Conservation (phyloP, 352 stramenopile genomes). For the Globisporangium nodosum region DNA sequence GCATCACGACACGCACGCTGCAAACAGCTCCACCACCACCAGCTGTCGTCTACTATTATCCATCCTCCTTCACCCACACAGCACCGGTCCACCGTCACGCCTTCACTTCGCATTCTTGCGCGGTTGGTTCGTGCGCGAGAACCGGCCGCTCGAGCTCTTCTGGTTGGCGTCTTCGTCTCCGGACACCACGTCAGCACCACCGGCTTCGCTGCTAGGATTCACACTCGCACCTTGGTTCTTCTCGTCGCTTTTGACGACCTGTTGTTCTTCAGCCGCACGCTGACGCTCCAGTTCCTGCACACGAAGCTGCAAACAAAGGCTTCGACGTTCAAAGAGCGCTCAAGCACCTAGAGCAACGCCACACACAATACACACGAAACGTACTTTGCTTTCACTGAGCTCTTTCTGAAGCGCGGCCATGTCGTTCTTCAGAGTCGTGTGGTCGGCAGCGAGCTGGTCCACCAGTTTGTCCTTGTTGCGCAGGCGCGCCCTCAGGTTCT, state of each 20-base stretch:
- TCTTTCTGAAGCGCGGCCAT: constrained; percentile 58
- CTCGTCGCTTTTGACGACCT: not conserved
- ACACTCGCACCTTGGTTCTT: not conserved
- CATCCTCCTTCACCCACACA: not conserved
- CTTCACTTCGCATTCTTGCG: not conserved
- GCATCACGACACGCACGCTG: constrained; percentile 1
- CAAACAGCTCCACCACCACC: not conserved
- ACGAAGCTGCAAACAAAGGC: constrained; percentile 15
- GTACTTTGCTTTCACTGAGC: constrained; percentile 56
- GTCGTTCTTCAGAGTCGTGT: constrained; percentile 47
- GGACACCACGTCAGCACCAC: not conserved
- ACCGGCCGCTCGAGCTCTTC: not conserved
- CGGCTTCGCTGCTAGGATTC: not conserved
- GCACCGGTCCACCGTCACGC: not conserved
- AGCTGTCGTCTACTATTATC: constrained; percentile 1
- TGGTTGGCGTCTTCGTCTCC: not conserved
- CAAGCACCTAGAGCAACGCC: constrained; percentile 7
- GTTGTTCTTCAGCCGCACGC: not conserved
- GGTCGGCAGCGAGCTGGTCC: constrained; percentile 73
- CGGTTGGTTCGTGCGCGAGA: constrained; percentile 1
- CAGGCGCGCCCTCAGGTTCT: constrained; percentile 77
- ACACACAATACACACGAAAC: not conserved
- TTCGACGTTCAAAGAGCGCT: not conserved
- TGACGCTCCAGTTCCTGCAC: constrained; percentile 28
- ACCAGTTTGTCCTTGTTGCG: constrained; percentile 82